Conservation (phyloP, 2,329 filamentous ascomycete species). For the Pseudocercospora cruenta region DNA sequence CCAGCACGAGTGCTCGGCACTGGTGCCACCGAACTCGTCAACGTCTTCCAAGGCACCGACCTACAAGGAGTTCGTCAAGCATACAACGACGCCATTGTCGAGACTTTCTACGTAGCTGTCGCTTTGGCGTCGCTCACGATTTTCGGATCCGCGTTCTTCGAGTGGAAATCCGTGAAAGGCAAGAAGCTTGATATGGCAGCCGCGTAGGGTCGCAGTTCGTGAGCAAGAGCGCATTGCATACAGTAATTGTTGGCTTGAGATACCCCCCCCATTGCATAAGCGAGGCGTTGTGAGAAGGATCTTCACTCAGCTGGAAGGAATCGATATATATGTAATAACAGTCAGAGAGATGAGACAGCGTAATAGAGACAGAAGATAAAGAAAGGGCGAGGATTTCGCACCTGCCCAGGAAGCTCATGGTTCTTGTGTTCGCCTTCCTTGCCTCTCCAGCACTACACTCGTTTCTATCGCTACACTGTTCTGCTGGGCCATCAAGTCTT, state of each 20-base stretch:
- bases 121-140: conserved; percentile 59
- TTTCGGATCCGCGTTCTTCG: conserved; percentile 58
- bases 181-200: conserved; percentile 45
- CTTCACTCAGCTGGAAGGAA: neutral
- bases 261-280: neutral
- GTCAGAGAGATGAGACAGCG: no score
- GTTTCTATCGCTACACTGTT: no score
- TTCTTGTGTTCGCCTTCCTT: no score
- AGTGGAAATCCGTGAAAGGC: conserved; percentile 69
- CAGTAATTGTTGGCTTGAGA: no score
- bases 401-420: no score
- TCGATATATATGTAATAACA: no score
- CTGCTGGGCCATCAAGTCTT: no score
- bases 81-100: conserved; percentile 65
- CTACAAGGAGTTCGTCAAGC: conserved; percentile 60
- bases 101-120: conserved; percentile 64
- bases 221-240: neutral
- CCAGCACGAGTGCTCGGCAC: conserved; percentile 48
- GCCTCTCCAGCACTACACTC: no score
- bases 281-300: neutral
- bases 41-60: conserved; percentile 54
- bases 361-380: no score
- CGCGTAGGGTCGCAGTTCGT: conserved; percentile 15
- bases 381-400: no score
- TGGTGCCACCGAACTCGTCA: conserved; percentile 64